Percentiles rank a stretch among this genome's conserved stretches.
Conservation (phyloP, 148 eudicot species). For the Chenopodium formosanum region DNA sequence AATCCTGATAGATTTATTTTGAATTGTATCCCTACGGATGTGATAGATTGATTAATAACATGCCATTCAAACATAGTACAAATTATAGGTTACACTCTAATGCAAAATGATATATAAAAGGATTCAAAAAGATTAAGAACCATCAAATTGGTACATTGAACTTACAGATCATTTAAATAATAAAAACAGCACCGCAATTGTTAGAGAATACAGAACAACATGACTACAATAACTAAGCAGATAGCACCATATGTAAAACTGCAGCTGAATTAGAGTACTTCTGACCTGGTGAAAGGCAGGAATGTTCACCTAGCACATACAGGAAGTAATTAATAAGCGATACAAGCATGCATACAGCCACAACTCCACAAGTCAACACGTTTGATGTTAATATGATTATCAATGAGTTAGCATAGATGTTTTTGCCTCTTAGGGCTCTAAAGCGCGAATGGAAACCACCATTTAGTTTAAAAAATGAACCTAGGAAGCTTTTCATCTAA, state of each 20-base stretch:
- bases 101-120: no score
- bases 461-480: background rate
- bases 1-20: no score
- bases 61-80: background rate
- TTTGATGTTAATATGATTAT: background rate
- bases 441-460: background rate
- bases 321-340: background rate
- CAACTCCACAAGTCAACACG: background rate
- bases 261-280: background rate
- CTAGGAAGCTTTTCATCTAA: no score
- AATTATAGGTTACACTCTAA: no score
- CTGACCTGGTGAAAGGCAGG: background rate
- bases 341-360: background rate
- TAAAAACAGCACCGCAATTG: background rate
- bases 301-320: background rate
- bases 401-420: background rate
- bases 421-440: background rate
- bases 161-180: background rate
- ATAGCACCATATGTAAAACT: background rate
- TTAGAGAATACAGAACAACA: background rate
- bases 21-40: background rate
- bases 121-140: background rate
- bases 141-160: background rate
- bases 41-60: background rate
- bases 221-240: background rate